Percentiles rank a stretch among this genome's conserved stretches.
Evolutionary conservation across 2,329 filamentous ascomycete species (phyloP).

Genomic region (Colletotrichum cereale): DNA sequence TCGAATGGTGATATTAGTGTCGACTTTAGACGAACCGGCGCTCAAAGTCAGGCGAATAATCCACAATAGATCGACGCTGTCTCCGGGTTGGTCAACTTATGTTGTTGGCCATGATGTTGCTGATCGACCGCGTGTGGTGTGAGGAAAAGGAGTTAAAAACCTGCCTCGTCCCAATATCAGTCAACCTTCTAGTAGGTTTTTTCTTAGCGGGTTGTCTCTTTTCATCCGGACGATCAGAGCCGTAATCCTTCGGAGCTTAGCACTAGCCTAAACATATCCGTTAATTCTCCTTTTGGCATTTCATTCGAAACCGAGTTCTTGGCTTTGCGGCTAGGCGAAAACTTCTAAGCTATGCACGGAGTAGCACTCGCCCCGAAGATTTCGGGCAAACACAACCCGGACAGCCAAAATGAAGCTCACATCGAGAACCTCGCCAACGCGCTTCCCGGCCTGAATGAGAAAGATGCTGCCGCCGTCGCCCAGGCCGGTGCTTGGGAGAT

Average conservation of each 20-base stretch:
- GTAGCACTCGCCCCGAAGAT: slow-evolving; percentile 33
- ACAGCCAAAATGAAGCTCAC: slow-evolving; percentile 36
- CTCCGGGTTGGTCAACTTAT: slow-evolving; percentile 23
- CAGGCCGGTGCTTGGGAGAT: slow-evolving; percentile 52
- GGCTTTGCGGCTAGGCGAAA: slow-evolving; percentile 10
- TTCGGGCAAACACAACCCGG: slow-evolving; percentile 37
- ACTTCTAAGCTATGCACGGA: slow-evolving; percentile 27
- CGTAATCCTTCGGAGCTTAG: slow-evolving; percentile 26
- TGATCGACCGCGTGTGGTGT: neutral
- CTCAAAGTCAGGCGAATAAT: slow-evolving; percentile 7
- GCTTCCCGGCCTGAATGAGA: slow-evolving; percentile 28
- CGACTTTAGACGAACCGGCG: slow-evolving; percentile 21
- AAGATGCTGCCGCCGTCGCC: slow-evolving; percentile 53
- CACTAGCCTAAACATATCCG: slow-evolving; percentile 11
- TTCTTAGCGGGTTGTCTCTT: slow-evolving; percentile 23
- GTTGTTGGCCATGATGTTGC: neutral
- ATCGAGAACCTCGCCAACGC: slow-evolving; percentile 32
- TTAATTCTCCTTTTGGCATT: neutral
- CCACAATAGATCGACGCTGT: slow-evolving; percentile 24
- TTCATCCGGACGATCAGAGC: slow-evolving; percentile 29
- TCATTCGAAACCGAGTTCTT: neutral
- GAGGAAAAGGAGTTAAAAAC: slow-evolving; percentile 24
- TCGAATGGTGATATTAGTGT: slow-evolving; percentile 36
- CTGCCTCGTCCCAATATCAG: slow-evolving; percentile 16
- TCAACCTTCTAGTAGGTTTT: neutral